These are phyloP conservation scores for Alternaria tenuissima DNA, from an alignment of 2,329 filamentous ascomycete genomes.

Conservation along the genomic window DNA sequence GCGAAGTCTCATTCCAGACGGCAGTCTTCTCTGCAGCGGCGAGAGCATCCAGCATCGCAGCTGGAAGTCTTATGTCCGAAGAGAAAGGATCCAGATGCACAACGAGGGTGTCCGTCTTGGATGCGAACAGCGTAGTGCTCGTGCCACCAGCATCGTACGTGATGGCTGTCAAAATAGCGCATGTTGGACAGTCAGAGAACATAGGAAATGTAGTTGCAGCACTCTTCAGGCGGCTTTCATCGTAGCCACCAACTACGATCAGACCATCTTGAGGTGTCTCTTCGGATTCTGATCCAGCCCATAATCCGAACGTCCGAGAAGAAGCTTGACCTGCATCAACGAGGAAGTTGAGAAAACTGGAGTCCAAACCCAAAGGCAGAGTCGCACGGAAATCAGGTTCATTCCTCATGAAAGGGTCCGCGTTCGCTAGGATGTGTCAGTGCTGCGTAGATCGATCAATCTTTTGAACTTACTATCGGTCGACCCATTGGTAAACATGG, in stretches of 20 bases:
- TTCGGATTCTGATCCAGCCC: conserved; percentile 28
- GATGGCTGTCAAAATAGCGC: conserved; percentile 28
- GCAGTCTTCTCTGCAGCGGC: conserved; percentile 24
- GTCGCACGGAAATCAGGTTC: conserved; percentile 21
- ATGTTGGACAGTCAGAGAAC: conserved; percentile 30
- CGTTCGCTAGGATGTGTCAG: conserved; percentile 11
- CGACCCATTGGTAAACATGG: conserved; percentile 22
- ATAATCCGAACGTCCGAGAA: conserved; percentile 27
- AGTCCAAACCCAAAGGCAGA: conserved; percentile 23
- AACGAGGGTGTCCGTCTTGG: conserved; percentile 18
- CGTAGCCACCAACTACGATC: conserved; percentile 25
- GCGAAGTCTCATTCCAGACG: conserved; percentile 26
- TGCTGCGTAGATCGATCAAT: not conserved
- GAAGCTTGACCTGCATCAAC: conserved; percentile 28
- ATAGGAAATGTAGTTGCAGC: conserved; percentile 27
- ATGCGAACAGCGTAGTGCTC: conserved; percentile 23
- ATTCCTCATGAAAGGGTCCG: conserved; percentile 15
- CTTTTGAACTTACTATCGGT: conserved; percentile 22
- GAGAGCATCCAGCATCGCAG: conserved; percentile 22
- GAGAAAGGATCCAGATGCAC: conserved; percentile 27
- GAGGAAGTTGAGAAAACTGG: conserved; percentile 25
- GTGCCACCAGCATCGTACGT: conserved; percentile 25
- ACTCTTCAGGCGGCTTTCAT: conserved; percentile 23
- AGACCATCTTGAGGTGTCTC: conserved; percentile 26
- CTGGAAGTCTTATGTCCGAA: conserved; percentile 19